Percentiles rank a stretch among this genome's conserved stretches.
Evolutionary conservation across 2,329 filamentous ascomycete species (phyloP).

Genomic region (Parastagonospora avenae): DNA sequence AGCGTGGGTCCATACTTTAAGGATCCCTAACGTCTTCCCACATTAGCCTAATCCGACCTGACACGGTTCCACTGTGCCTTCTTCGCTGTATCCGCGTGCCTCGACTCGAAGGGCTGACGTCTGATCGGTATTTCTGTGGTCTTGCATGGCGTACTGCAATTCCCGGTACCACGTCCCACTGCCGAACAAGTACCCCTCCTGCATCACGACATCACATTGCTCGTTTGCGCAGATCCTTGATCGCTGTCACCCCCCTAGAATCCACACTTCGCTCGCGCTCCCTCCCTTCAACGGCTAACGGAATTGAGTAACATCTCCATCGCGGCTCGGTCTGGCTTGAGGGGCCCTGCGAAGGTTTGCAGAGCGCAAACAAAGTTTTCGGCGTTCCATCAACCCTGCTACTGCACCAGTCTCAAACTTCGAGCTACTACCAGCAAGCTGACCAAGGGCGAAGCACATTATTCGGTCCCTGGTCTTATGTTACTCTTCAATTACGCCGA

Average conservation of each 20-base stretch:
- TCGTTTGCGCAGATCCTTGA: constrained; percentile 5
- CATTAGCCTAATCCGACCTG: constrained; percentile 45
- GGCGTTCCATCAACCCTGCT: constrained; percentile 42
- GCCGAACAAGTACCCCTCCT: constrained; percentile 13
- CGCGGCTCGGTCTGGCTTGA: constrained; percentile 30
- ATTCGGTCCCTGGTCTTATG: constrained; percentile 37
- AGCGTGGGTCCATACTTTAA: constrained; percentile 5
- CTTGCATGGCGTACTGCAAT: constrained; percentile 15
- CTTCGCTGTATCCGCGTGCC: constrained; percentile 12
- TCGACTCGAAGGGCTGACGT: constrained; percentile 9
- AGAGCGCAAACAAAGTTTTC: constrained; percentile 44
- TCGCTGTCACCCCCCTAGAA: constrained; percentile 5
- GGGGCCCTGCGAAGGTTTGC: constrained; percentile 36
- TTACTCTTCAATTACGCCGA: constrained; percentile 17
- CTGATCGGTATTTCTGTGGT: constrained; percentile 6
- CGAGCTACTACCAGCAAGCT: constrained; percentile 35
- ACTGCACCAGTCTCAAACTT: constrained; percentile 47
- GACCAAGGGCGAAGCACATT: constrained; percentile 32
- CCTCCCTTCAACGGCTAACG: constrained; percentile 13
- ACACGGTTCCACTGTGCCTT: constrained; percentile 31
- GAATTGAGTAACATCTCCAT: constrained; percentile 18
- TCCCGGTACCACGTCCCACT: constrained; percentile 18
- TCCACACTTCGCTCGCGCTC: constrained; percentile 10
- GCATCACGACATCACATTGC: constrained; percentile 16
- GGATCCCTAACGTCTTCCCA: constrained; percentile 34